Evolutionary conservation across 176 grass and related monocot genomes (phyloP).

Genomic region (Microstegium vimineum): DNA sequence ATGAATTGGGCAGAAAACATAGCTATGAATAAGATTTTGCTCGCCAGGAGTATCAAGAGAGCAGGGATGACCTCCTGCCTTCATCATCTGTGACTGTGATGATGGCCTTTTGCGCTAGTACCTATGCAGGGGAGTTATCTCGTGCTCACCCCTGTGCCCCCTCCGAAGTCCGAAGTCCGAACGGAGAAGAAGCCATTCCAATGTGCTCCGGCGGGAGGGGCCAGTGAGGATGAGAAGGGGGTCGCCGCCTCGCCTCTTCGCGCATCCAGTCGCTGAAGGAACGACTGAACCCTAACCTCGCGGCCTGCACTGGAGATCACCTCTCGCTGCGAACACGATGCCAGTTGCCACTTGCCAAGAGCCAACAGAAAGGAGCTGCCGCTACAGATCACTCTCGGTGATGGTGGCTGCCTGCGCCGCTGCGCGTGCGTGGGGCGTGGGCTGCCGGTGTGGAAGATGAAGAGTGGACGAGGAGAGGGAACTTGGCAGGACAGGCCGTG

Average conservation of each 20-base stretch:
- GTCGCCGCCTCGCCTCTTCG: neutral
- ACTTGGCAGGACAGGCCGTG: neutral
- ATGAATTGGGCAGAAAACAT: neutral
- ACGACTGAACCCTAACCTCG: neutral
- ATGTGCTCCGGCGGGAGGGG: neutral
- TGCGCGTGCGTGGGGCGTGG: neutral
- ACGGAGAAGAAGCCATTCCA: neutral
- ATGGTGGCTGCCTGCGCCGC: neutral
- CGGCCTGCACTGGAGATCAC: neutral
- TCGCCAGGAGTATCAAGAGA: neutral
- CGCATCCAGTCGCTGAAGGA: neutral
- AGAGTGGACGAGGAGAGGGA: neutral
- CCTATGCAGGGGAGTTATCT: neutral
- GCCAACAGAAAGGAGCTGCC: neutral
- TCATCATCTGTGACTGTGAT: neutral
- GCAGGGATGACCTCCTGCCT: neutral
- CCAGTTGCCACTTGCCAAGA: neutral
- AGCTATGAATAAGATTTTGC: neutral
- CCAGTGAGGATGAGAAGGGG: neutral
- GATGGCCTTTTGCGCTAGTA: too few relatives aligned
- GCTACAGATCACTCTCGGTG: neutral
- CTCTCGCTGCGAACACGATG: neutral
- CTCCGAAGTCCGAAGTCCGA: neutral
- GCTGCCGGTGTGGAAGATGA: neutral
- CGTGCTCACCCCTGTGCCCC: neutral